These are phyloP conservation scores for Hymenoscyphus repandus DNA, from an alignment of 2,329 filamentous ascomycete genomes.

Conservation along the genomic window DNA sequence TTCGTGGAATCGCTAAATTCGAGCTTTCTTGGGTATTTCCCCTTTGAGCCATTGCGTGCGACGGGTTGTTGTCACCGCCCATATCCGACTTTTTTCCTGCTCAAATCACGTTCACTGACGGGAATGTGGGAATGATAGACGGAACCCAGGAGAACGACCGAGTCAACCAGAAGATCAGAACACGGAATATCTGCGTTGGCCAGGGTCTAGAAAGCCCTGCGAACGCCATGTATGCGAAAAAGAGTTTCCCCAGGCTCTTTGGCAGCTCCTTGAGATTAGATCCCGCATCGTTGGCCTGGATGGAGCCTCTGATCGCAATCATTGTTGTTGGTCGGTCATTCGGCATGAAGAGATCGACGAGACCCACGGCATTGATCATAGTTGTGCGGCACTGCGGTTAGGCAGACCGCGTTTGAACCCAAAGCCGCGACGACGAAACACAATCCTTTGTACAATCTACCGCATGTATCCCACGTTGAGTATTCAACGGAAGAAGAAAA, in stretches of 20 bases:
- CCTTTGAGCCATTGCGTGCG: conserved; percentile 3
- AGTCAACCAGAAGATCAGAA: no score
- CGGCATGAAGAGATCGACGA: conserved; percentile 14
- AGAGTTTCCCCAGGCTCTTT: not conserved
- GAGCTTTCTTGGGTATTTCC: conserved; percentile 11
- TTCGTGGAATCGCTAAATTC: conserved; percentile 23
- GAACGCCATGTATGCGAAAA: not conserved
- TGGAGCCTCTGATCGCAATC: conserved; percentile 1
- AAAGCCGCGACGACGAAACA: not conserved
- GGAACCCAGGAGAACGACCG: no score
- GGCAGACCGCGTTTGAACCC: conserved; percentile 7
- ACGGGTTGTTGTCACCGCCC: not conserved
- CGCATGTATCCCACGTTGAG: not conserved
- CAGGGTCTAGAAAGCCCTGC: not conserved
- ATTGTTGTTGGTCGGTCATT: not conserved
- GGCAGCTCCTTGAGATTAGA: conserved; percentile 3
- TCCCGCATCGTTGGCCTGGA: not conserved
- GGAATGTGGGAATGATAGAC: not conserved
- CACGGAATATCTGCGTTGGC: conserved; percentile 1
- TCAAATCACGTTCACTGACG: not conserved
- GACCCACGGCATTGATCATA: conserved; percentile 5
- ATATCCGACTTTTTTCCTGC: not conserved
- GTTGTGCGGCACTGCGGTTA: conserved; percentile 10
- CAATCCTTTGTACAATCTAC: not conserved
- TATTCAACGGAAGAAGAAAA: conserved; percentile 7